Evolutionary conservation across 805 yeast genomes (phyloP), one percentile per base, ranked within the genome.

Genomic region (Ogataea allantospora): DNA sequence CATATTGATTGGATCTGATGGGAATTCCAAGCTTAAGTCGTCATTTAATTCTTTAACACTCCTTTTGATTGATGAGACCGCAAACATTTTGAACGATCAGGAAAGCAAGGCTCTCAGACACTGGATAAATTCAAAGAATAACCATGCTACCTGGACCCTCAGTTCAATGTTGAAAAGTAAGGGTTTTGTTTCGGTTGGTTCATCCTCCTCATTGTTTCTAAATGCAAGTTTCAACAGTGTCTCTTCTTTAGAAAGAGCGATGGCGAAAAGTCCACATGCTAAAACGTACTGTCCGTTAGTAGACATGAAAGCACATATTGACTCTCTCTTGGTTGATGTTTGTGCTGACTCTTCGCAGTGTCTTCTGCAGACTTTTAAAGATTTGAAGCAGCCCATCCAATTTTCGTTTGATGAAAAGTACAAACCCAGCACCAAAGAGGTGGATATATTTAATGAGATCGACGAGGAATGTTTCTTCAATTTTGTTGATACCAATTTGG

Each of bases 311-410:
- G 52, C 79, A 7, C 69, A 68, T 35, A 46, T 76, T 6, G 84
- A 77, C 39, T 63, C 63, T 12, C 55, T 73, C 11, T 66, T 63
- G 14, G 30, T 82, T 1, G 79, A 78, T 17, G 41, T 81, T 3
- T 88, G 96, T 64, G 91, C 96, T 1, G 98, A 89, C 55, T 87
- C 96, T 0, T 71, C 80, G 0, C 83, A 86, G 51, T 76, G 91
- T 9, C 58, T 89, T 27, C 44, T 78, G 2, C 95, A 83, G 44
- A 51, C 85, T 7, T 46, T 81, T 7, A 79, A 76, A 42, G 95
- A 88, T 51, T 65, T 89, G 50, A 85, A 83, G 49, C 77, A 76
- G 10, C 88, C 89, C 0, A 60, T 85, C 1, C 60, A 70, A 6
- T 78, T 83, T 43, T 67, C 70, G 1, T 79, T 78, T 43, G 77